Conservation (phyloP, 208 protist genomes). For the Leishmania major region DNA sequence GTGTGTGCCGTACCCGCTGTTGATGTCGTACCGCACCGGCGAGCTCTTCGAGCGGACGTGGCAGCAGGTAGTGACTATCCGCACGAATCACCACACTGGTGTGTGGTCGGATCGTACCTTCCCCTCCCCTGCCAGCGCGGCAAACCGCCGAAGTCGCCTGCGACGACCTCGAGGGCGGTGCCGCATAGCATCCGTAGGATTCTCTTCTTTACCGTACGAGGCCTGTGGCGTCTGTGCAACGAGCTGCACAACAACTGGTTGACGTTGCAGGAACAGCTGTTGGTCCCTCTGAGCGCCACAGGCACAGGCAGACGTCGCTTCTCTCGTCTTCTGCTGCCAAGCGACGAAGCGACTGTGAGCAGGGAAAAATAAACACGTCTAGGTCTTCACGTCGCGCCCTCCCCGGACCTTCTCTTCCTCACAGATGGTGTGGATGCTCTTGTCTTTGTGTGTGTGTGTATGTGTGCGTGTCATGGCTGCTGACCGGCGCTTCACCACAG, state of each 20-base stretch:
- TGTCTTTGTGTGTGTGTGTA: not conserved
- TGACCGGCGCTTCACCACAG: not conserved
- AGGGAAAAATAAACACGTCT: too few relatives aligned
- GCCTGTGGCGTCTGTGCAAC: constrained; percentile 35
- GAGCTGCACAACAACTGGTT: constrained; percentile 52
- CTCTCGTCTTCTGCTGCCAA: constrained; percentile 28
- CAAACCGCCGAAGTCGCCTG: constrained; percentile 33
- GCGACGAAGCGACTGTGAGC: not conserved
- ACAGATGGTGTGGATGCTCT: not conserved
- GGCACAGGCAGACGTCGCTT: constrained; percentile 30
- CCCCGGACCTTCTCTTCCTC: not conserved
- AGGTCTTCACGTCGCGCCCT: too few relatives aligned
- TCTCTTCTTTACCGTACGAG: constrained; percentile 45
- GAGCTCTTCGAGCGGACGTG: constrained; percentile 32
- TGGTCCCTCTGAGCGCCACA: constrained; percentile 48
- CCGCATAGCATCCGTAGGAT: constrained; percentile 31
- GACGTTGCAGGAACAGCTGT: constrained; percentile 35
- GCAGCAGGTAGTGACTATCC: constrained; percentile 35
- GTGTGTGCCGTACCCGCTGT: constrained; percentile 44
- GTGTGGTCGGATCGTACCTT: constrained; percentile 47
- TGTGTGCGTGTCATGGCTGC: not conserved
- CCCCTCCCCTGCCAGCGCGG: constrained; percentile 20
- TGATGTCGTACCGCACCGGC: constrained; percentile 37
- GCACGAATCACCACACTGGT: constrained; percentile 26
- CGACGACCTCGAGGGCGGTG: constrained; percentile 28